Conservation (phyloP, 2,329 filamentous ascomycete genomes). For the Aspergillus brunneoviolaceus region DNA sequence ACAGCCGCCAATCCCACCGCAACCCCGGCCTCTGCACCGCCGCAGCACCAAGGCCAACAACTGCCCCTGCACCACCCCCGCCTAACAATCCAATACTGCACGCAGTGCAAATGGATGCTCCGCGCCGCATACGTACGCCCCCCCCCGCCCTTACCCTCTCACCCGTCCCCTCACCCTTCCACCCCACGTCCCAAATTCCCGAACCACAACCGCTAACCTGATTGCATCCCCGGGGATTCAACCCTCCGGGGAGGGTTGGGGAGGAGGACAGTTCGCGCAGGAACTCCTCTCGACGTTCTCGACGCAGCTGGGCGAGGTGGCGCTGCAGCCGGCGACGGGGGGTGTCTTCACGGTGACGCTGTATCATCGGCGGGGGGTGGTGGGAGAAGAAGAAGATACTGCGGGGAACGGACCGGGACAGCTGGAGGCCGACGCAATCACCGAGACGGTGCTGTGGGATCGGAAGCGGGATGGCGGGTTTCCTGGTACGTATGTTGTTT, state of each 20-base stretch:
- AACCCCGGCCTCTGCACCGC: constrained; percentile 14
- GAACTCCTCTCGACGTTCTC: constrained; percentile 93
- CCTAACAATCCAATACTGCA: constrained; percentile 87
- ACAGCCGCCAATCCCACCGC: constrained; percentile 60
- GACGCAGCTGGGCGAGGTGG: constrained; percentile 78
- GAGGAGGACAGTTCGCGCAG: constrained; percentile 70
- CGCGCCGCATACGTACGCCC: constrained; percentile 78
- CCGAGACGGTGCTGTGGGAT: constrained; percentile 74
- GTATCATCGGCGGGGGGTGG: constrained; percentile 25
- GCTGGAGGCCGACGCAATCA: neutral
- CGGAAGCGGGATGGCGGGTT: constrained; percentile 84
- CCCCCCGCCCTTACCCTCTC: neutral
- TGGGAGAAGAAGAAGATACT: neutral
- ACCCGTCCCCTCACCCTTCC: neutral
- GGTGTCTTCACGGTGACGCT: constrained; percentile 79
- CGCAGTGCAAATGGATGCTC: constrained; percentile 90
- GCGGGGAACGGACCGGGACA: constrained; percentile 29
- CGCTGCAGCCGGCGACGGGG: constrained; percentile 80
- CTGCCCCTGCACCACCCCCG: constrained; percentile 57
- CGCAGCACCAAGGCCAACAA: constrained; percentile 5
- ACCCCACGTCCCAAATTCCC: neutral
- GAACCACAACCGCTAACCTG: too few relatives aligned
- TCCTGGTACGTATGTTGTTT: constrained; percentile 55
- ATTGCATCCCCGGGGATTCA: too few relatives aligned
- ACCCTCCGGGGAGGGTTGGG: too few relatives aligned